Conservation (phyloP, 768 basidiomycete species). For the Leccinum subtestaceum region DNA sequence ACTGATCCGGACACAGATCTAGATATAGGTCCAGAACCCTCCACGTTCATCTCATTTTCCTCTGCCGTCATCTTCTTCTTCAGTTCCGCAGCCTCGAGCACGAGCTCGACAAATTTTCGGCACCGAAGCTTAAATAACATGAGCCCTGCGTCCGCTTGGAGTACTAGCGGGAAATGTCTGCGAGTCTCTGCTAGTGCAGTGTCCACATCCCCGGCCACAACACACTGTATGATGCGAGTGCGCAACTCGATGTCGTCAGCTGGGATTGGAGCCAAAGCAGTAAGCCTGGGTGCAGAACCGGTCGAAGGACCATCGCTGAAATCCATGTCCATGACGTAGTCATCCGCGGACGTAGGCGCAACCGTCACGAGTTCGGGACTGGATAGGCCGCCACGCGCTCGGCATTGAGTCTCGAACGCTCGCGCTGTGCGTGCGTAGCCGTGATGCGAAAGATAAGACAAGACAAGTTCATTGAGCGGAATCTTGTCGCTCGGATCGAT, state of each 20-base stretch:
- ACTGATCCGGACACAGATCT: slow-evolving; percentile 25
- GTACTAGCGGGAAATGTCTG: slow-evolving; percentile 57
- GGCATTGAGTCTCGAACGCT: slow-evolving; percentile 58
- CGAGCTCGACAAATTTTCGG: slow-evolving; percentile 82
- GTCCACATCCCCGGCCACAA: slow-evolving; percentile 70
- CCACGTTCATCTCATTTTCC: slow-evolving; percentile 33
- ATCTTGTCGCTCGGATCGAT: slow-evolving; percentile 52
- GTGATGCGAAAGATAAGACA: slow-evolving; percentile 80
- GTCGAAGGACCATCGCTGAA: slow-evolving; percentile 23
- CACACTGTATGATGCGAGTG: slow-evolving; percentile 66
- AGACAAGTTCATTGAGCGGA: slow-evolving; percentile 69
- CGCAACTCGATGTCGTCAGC: slow-evolving; percentile 62
- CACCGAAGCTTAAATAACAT: slow-evolving; percentile 82
- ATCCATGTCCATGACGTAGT: slow-evolving; percentile 51
- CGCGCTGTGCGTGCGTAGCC: slow-evolving; percentile 74
- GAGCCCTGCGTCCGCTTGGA: slow-evolving; percentile 65
- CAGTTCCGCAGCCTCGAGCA: slow-evolving; percentile 66
- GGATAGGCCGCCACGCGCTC: slow-evolving; percentile 23
- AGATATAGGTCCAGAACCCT: slow-evolving; percentile 23
- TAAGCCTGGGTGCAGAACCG: slow-evolving; percentile 9
- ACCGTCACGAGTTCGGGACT: not conserved
- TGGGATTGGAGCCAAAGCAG: slow-evolving; percentile 20
- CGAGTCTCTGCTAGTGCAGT: slow-evolving; percentile 56
- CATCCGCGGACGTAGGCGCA: slow-evolving; percentile 23
- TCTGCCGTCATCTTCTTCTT: slow-evolving; percentile 57